Conservation (phyloP, 2,329 filamentous ascomycete genomes). For the Botryotinia globosa region DNA sequence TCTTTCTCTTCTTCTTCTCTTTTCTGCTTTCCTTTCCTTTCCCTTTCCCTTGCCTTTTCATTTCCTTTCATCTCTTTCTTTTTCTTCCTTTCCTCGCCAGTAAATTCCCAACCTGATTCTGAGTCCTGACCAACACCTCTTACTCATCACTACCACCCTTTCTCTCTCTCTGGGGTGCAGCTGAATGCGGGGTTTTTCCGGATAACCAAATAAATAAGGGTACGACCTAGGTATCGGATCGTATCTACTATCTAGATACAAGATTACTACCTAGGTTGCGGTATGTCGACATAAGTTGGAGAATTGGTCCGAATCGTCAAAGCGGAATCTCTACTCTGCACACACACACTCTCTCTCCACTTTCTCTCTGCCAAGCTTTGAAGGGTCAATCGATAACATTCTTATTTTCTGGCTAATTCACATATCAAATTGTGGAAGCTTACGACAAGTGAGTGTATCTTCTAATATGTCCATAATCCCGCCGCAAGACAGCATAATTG, state of each 20-base stretch:
- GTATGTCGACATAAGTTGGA: background rate
- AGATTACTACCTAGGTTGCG: background rate
- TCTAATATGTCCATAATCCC: background rate
- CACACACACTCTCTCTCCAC: background rate
- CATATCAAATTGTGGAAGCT: background rate
- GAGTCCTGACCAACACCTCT: background rate
- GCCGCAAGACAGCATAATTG: background rate
- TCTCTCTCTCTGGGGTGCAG: constrained; percentile 11
- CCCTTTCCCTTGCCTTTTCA: background rate
- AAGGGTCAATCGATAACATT: background rate
- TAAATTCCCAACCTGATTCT: background rate
- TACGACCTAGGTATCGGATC: background rate
- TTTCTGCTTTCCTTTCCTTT: fast-evolving
- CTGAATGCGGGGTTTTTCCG: constrained; percentile 2
- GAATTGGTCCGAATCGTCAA: constrained; percentile 7
- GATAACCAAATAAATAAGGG: background rate
- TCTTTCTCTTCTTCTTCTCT: background rate
- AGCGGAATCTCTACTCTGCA: background rate
- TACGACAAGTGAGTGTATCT: background rate
- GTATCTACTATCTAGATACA: background rate
- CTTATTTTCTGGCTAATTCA: background rate
- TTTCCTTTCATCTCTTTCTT: background rate
- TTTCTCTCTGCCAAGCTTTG: constrained; percentile 3
- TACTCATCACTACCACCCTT: background rate
- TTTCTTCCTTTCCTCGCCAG: background rate